Evolutionary conservation across 2,329 filamentous ascomycete genomes (phyloP).

Genomic region (Pyrenophora tritici-repentis): DNA sequence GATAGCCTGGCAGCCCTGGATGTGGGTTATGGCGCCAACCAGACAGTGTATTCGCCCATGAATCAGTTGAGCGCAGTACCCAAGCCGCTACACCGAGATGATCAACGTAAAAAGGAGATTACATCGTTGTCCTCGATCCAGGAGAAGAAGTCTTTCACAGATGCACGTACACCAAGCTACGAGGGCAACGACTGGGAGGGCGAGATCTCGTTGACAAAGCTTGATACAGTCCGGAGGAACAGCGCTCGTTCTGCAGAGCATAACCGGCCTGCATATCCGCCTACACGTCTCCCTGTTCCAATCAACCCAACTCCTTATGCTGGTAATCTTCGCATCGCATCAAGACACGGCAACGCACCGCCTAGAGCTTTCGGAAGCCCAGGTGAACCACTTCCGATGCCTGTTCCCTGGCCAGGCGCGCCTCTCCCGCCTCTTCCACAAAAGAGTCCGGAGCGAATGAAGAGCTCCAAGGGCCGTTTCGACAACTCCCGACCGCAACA

Average conservation of each 20-base stretch:
- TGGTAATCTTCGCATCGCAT: slow-evolving; percentile 14
- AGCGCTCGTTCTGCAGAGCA: neutral
- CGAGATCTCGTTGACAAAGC: slow-evolving; percentile 25
- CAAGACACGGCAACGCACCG: slow-evolving; percentile 3
- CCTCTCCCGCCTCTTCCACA: slow-evolving; percentile 24
- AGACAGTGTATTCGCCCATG: slow-evolving; percentile 20
- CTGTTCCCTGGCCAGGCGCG: slow-evolving; percentile 13
- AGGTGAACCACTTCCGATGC: neutral
- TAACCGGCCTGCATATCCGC: slow-evolving; percentile 2
- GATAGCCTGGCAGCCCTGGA: neutral
- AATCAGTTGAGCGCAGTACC: slow-evolving; percentile 27
- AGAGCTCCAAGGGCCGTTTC: neutral
- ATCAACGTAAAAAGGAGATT: neutral
- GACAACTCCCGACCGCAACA: slow-evolving; percentile 4
- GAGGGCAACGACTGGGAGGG: slow-evolving; percentile 29
- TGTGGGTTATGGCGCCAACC: neutral
- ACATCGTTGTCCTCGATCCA: neutral
- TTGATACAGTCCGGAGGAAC: slow-evolving; percentile 11
- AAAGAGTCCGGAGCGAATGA: slow-evolving; percentile 24
- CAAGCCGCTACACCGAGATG: slow-evolving; percentile 13
- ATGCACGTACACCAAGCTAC: slow-evolving; percentile 29
- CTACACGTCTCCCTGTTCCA: slow-evolving; percentile 26
- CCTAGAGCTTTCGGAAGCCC: neutral
- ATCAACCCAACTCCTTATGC: slow-evolving; percentile 21
- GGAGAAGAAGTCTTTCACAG: slow-evolving; percentile 1